Conservation (phyloP, 495 filamentous ascomycete species). For the Trichoderma erinaceum region DNA sequence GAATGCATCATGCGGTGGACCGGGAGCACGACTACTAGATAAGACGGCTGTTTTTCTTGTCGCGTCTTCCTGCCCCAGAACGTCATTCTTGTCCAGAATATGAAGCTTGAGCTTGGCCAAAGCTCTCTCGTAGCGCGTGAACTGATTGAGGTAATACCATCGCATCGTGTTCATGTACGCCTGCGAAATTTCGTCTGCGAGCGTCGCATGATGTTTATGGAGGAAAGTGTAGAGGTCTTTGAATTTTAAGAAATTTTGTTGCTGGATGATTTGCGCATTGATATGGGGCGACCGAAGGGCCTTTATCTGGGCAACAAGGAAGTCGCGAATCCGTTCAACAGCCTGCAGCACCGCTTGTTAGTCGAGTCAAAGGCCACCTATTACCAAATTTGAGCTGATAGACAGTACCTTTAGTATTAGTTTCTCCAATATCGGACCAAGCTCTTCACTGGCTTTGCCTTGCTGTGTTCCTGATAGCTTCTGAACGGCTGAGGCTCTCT, state of each 20-base stretch:
- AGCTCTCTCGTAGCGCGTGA: slow-evolving; percentile 77
- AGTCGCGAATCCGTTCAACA: slow-evolving; percentile 89
- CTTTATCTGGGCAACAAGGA: slow-evolving; percentile 88
- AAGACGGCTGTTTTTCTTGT: slow-evolving; percentile 50
- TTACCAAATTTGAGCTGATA: background rate
- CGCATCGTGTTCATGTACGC: slow-evolving; percentile 98
- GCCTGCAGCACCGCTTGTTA: slow-evolving; percentile 46
- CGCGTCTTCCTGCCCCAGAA: slow-evolving; percentile 71
- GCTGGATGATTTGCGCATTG: slow-evolving; percentile 93
- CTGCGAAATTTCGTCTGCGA: slow-evolving; percentile 82
- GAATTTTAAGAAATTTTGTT: slow-evolving; percentile 77
- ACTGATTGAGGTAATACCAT: slow-evolving; percentile 94
- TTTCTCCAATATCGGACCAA: slow-evolving; percentile 77
- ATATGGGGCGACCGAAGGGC: slow-evolving; percentile 87
- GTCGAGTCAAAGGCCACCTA: background rate
- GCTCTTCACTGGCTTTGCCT: slow-evolving; percentile 70
- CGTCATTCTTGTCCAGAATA: slow-evolving; percentile 73
- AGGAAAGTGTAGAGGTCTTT: slow-evolving; percentile 85
- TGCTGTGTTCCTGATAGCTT: slow-evolving; percentile 52
- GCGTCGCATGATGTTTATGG: slow-evolving; percentile 63
- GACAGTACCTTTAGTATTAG: slow-evolving; percentile 66
- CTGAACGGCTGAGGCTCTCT: slow-evolving; percentile 65
- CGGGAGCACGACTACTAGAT: slow-evolving; percentile 42
- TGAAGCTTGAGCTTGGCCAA: slow-evolving; percentile 82
- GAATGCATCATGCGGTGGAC: slow-evolving; percentile 76